Evolutionary conservation across 129 eudicot species (phyloP).

Genomic region (Rutidosis leptorrhynchoides): DNA sequence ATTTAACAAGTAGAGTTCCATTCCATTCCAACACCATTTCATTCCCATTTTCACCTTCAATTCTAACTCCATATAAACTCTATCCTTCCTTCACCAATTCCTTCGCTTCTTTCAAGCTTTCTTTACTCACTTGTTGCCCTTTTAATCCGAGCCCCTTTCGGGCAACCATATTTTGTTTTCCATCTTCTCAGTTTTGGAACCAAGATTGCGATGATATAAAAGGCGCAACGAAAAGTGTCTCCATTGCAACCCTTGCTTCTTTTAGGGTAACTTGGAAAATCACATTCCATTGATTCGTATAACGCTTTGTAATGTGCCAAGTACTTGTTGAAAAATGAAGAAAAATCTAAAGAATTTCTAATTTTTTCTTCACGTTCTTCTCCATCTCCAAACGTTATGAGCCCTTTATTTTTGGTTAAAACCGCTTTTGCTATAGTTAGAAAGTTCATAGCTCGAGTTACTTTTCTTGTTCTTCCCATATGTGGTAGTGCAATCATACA

Average conservation of each 20-base stretch:
- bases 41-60: constrained; percentile 39
- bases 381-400: constrained; percentile 51
- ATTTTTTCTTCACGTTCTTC: too few relatives aligned
- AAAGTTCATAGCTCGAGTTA: constrained; percentile 31
- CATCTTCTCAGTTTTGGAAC: constrained; percentile 49
- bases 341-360: constrained; percentile 18
- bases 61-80: constrained; percentile 36
- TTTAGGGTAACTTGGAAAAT: constrained; percentile 43
- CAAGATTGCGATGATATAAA: constrained; percentile 41
- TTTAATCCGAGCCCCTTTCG: constrained; percentile 15
- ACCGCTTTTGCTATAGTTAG: constrained; percentile 35
- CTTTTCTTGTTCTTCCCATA: constrained; percentile 41
- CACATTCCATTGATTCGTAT: constrained; percentile 50
- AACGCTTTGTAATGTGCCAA: constrained; percentile 47
- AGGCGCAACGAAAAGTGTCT: constrained; percentile 52
- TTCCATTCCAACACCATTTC: constrained; percentile 68
- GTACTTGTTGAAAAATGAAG: constrained; percentile 35
- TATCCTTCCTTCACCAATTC: constrained; percentile 50
- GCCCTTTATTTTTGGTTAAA: constrained; percentile 37
- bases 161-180: not conserved
- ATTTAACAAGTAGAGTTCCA: constrained; percentile 44
- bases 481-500: constrained; percentile 60
- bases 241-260: constrained; percentile 59
- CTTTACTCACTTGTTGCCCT: constrained; percentile 36
- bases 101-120: constrained; percentile 44